Evolutionary conservation across 192 early-diverging fungal species (phyloP).

Genomic region (Entomortierella lignicola): DNA sequence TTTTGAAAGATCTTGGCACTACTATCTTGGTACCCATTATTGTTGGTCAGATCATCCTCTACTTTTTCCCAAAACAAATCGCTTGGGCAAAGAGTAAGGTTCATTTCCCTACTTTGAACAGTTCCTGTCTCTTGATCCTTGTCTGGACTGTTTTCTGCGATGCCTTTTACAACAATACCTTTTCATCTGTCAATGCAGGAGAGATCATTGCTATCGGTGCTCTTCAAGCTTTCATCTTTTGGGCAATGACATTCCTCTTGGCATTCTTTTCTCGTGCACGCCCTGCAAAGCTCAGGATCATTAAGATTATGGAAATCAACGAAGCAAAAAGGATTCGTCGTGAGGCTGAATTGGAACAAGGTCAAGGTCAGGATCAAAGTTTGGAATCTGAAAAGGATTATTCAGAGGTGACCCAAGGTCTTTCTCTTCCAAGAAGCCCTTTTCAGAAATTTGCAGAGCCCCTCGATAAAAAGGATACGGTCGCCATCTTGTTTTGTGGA

Average conservation of each 20-base stretch:
- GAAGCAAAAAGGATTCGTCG: slow-evolving; percentile 7
- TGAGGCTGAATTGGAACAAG: slow-evolving; percentile 32
- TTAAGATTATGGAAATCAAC: slow-evolving; percentile 40
- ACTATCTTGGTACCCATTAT: slow-evolving; percentile 75
- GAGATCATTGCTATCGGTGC: slow-evolving; percentile 66
- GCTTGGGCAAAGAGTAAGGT: slow-evolving; percentile 60
- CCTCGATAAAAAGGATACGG: slow-evolving; percentile 63
- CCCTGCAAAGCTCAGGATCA: slow-evolving; percentile 44
- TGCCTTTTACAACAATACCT: slow-evolving; percentile 68
- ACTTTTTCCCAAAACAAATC: slow-evolving; percentile 58
- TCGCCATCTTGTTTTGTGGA: slow-evolving; percentile 77
- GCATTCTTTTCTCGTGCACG: slow-evolving; percentile 60
- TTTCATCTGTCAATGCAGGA: slow-evolving; percentile 56
- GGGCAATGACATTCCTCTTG: slow-evolving; percentile 61
- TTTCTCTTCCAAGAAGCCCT: slow-evolving; percentile 17
- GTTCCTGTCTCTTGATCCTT: slow-evolving; percentile 67
- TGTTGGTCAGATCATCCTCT: slow-evolving; percentile 68
- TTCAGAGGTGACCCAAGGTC: slow-evolving; percentile 7
- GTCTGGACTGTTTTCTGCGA: slow-evolving; percentile 84
- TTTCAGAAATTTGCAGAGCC: slow-evolving; percentile 33
- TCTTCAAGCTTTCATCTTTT: slow-evolving; percentile 65
- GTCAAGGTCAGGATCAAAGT: neutral
- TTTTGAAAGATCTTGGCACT: slow-evolving; percentile 65
- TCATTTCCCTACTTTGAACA: slow-evolving; percentile 68
- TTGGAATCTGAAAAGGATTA: neutral